Evolutionary conservation across 805 yeast genomes (phyloP), one percentile per base, ranked within the genome.

Genomic region (Candida nemodendra): DNA sequence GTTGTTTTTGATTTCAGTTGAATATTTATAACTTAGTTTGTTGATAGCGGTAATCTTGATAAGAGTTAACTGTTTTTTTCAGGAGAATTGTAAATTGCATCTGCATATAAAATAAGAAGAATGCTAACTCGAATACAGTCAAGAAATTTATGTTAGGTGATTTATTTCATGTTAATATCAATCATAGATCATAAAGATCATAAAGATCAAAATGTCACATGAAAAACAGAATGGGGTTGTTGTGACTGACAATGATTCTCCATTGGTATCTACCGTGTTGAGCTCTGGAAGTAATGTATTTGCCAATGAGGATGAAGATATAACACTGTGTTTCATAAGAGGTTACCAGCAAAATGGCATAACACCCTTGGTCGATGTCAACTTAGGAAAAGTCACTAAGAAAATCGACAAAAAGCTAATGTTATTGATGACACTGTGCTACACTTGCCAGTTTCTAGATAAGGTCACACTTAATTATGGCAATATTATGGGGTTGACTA

Each of bases 381-480:
- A 40, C 25, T 18, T 48, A 34, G 22, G 23, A 11, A 30, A 17
- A n/a, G 39, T 48, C 18, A 41, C 45, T n/a, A 39, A 36, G 18
- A 78, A 76, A 48, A 69, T 75, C 26, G 83, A 78, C 51, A 36
- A 67, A 25, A 67, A 63, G 45, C 46, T 78, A 52, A 60, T 74
- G 51, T 73, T 81, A 1, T 42, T 77, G 35, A 65, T 77, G 65
- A 68, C 71, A 38, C 42, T 68, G 24, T 51, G 74, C 27, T 76
- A 76, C 56, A 66, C 74, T n/a, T 59, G 72, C n/a, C 82, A 77
- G 53, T 76, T 66, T 50, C 70, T 78, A 74, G 85, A 79, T 58
- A 79, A 79, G 54, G 62, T 65, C 18, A 61, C 78, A 7, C 66
- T 68, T 34, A 65, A 76, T 22, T 70, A 69, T 34, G 79, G 81